Conservation (phyloP, 108 stramenopile genomes). For the Nitzschia sp. region DNA sequence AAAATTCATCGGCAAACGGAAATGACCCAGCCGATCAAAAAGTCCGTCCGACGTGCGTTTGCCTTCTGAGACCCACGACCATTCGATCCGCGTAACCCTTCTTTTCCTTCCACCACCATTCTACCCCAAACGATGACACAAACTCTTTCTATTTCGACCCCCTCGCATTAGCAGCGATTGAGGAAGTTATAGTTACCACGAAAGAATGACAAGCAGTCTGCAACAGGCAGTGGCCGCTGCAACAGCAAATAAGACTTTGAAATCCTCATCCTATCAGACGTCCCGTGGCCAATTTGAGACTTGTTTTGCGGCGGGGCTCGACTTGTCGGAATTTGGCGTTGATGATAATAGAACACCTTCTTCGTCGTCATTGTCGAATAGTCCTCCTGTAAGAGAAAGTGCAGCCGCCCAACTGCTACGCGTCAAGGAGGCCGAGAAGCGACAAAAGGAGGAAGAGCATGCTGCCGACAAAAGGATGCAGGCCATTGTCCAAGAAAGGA, state of each 20-base stretch:
- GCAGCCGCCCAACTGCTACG: conserved; percentile 37
- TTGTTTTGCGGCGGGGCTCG: conserved; percentile 41
- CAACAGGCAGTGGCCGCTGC: neutral
- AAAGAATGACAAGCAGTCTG: conserved; percentile 10
- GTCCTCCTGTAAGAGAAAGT: neutral
- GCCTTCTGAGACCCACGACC: too few relatives aligned
- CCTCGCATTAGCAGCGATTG: too few relatives aligned
- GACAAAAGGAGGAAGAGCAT: conserved; percentile 20
- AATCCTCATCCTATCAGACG: neutral
- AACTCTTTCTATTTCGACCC: too few relatives aligned
- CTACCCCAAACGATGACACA: too few relatives aligned
- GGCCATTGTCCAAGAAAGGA: conserved; percentile 8
- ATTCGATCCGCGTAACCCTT: too few relatives aligned
- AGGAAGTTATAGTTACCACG: neutral
- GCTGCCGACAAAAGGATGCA: conserved; percentile 24
- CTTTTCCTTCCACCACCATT: too few relatives aligned
- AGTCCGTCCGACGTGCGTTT: too few relatives aligned
- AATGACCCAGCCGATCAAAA: too few relatives aligned
- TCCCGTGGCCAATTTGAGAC: conserved; percentile 35
- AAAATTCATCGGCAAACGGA: too few relatives aligned
- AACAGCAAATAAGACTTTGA: neutral
- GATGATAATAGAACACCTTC: too few relatives aligned
- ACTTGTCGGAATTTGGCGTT: conserved; percentile 39
- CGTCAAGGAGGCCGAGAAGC: conserved; percentile 14
- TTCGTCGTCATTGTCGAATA: neutral